A percentile compares a stretch with the other conserved stretches of the same genome.
These are phyloP conservation scores for Lactuca sativa DNA, from an alignment of 129 eudicot genomes.

Conservation along the genomic window DNA sequence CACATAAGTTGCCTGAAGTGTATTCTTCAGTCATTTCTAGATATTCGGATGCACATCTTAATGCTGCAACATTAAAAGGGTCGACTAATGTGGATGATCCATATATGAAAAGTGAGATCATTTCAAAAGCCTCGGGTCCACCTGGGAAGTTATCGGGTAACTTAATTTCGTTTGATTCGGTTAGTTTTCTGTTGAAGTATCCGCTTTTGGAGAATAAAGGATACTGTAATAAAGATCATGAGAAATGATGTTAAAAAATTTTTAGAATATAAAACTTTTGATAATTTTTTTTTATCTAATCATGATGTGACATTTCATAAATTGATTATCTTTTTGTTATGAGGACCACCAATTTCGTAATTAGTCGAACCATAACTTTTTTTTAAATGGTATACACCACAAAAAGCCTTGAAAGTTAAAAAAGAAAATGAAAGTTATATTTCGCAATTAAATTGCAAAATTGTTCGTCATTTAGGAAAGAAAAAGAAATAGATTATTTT, in stretches of 20 bases:
- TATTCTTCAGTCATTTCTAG: slow-evolving; percentile 73
- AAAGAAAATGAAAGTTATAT: too few species aligned
- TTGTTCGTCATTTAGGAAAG: too few species aligned
- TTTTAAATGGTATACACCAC: too few species aligned
- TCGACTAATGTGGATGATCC: slow-evolving; percentile 81
- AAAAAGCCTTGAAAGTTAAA: too few species aligned
- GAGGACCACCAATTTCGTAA: too few species aligned
- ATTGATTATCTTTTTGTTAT: neutral
- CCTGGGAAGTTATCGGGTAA: slow-evolving; percentile 85
- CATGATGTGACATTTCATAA: neutral
- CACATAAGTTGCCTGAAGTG: slow-evolving; percentile 69
- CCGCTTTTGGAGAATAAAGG: slow-evolving; percentile 77
- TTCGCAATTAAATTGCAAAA: too few species aligned
- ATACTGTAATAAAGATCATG: slow-evolving; percentile 37
- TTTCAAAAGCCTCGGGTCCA: slow-evolving; percentile 81
- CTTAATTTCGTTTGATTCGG: slow-evolving; percentile 54
- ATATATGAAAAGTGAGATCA: slow-evolving; percentile 80
- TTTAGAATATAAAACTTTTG: slow-evolving; percentile 5
- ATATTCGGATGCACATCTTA: slow-evolving; percentile 81
- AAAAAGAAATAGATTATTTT: too few species aligned
- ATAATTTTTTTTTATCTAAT: too few species aligned
- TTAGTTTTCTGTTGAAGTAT: slow-evolving; percentile 60
- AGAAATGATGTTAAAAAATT: neutral
- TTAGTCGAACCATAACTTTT: too few species aligned
- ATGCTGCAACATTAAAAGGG: slow-evolving; percentile 76